Base-by-base conservation (phyloP, 2,329 filamentous ascomycete species). In the Colletotrichum lentis region DNA sequence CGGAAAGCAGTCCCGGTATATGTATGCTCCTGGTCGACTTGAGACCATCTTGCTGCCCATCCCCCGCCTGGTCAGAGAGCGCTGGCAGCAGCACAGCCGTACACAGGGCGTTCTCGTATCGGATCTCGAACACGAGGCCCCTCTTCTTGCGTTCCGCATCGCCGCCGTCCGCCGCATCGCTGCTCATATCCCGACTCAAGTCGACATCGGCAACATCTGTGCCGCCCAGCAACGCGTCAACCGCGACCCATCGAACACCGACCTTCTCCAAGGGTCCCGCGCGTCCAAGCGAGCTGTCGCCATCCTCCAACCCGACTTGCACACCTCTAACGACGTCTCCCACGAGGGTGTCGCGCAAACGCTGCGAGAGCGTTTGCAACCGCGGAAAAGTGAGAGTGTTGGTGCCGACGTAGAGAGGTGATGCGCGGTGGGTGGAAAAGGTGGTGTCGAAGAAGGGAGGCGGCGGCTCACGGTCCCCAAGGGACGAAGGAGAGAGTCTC, bases 301-400 rank as follows among this genome's bases (percentile, higher is more conserved):
- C 71, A 5, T 79, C 76, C 56, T 81, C 79, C 5, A 85, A 72
- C 0, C 82, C 82, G 20, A 89, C 81, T 70, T 88, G 85, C 20
- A 88, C 83, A 50, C 86, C 86, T 63, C 86, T 84, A n/a, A 88
- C 84, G 1, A 87, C 83, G 71, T 88, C 86, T 18, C 86, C 86
- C 0, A 87, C 85, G 0, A 88, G 80, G 1, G 79, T 79, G 55
- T 88, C 86, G 46, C 86, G 83, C 2, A 89, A 76, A 2, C 83
- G 80, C 8, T 80, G 80, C 0, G 84, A 81, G 0, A 88, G 77
- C 0, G 74, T 64, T 16, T 78, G 74, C 2, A 88, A 79, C 3
- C 81, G 79, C 0, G 73, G 49, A 0, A 74, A 54, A 0, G 77
- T 77, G 1, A 87, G 77, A 0, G 72, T 47, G 2, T 81, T 75